Evolutionary conservation across 2,329 filamentous ascomycete genomes (phyloP), one percentile per base, ranked within the genome.

Genomic region (Xylariaceae sp.): DNA sequence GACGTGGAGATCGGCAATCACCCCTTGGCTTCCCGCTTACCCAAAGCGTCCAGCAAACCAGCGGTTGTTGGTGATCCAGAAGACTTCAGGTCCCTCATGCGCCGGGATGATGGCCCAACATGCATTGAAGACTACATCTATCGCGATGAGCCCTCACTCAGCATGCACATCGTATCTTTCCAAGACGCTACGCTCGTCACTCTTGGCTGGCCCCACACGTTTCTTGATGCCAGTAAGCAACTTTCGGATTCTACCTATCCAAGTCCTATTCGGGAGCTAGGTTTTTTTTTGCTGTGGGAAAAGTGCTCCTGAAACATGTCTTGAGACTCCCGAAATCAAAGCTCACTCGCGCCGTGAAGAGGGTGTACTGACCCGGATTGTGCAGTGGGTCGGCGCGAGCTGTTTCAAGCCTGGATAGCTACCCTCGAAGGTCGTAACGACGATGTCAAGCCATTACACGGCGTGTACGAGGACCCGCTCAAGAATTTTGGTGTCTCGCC

Each of bases 131-230:
- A 77, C 47, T 75, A 71, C 51, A 42, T 75, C 11, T 57, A 61
- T 39, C 52, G 58, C 5, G 75, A 78, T 56, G 61, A 56, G 15
- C 76, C 76, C 0, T 72, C 74, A 56, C 58, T 81, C 5, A 68
- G 68, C 4, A 61, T 81, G 5, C 74, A 77, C 52, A 64, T 80
- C 39, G 69, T 71, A 3, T 69, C 70, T 0, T 81, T 81, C 57
- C 58, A 56, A 3, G 72, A 82, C 32, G 35, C 44, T 39, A 47
- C 44, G 38, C 44, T 47, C 38, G 44, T 81, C 1, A 66, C 68
- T 0, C 53, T 81, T 1, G 63, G 64, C 1, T 77, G 69, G 63
- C 70, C 73, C 2, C 78, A 81, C 58, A 71, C 70, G 0, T 58
- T 78, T 6, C 70, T 72, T 49, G 77, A 80, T 52, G 72, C 66